These are phyloP conservation scores for Stemphylium lycopersici DNA, from an alignment of 2,329 filamentous ascomycete genomes.

Conservation along the genomic window DNA sequence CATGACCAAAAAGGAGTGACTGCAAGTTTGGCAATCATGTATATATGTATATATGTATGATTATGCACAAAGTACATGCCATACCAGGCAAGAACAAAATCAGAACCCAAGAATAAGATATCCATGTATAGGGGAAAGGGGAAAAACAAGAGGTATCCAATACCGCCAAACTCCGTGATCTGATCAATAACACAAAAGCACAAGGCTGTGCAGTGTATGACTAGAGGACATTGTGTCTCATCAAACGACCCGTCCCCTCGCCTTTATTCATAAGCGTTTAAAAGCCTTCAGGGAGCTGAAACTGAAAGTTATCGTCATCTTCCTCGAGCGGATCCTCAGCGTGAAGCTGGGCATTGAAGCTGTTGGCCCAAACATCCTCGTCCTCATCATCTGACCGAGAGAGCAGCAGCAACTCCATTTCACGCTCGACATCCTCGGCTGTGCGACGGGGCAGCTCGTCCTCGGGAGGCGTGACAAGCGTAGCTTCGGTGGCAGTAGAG, in stretches of 20 bases:
- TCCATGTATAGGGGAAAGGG: background rate
- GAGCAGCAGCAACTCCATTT: constrained; percentile 39
- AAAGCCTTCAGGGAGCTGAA: constrained; percentile 40
- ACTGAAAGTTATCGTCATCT: constrained; percentile 40
- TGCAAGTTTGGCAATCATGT: too few species aligned
- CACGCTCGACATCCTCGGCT: constrained; percentile 43
- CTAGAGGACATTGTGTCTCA: too few species aligned
- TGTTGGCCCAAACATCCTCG: constrained; percentile 40
- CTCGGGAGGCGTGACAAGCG: constrained; percentile 30
- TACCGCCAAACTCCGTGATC: constrained; percentile 6
- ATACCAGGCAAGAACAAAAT: too few species aligned
- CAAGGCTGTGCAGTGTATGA: too few species aligned
- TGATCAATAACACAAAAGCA: background rate
- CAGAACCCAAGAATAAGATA: background rate
- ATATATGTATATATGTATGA: too few species aligned
- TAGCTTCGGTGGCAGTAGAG: constrained; percentile 40
- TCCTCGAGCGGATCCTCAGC: constrained; percentile 35
- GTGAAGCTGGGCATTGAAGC: constrained; percentile 35
- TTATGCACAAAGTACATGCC: too few species aligned
- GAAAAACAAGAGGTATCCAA: constrained; percentile 18
- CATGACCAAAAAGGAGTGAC: too few species aligned
- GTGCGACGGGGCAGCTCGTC: constrained; percentile 35
- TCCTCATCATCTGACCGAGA: constrained; percentile 37
- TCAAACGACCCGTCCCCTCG: background rate
- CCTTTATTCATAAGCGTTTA: constrained; percentile 9